Evolutionary conservation across 2,329 filamentous ascomycete genomes (phyloP), one percentile per base, ranked within the genome.

Genomic region (Sphaerulina musiva): DNA sequence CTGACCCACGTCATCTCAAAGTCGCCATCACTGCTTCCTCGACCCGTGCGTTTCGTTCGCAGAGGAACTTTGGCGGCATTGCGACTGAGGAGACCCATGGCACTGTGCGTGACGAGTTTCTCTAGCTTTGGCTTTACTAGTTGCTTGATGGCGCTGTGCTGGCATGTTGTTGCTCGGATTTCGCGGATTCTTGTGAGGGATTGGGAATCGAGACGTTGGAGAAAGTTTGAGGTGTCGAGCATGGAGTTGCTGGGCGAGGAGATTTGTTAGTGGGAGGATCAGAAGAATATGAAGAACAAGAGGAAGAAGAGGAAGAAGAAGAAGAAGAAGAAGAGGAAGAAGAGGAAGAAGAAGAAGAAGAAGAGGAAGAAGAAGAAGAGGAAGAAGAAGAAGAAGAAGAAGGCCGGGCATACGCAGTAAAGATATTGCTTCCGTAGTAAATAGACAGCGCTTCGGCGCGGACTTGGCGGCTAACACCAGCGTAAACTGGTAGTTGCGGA

Each of bases 111-210:
- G 42, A 51, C 41, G 20, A 51, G 20, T n/a, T 40, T 45, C 17
- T 36, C 14, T 4, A 51, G 41, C n/a, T 51, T 51, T 4, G 48
- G 48, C 34, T 36, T 40, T 32, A 51, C 29, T 10, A 51, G 36
- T n/a, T 51, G 48, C 42, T 46, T 31, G 3, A 51, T 31, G 5
- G 48, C 48, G 41, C 48, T 51, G 48, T 40, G 45, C 42, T 51
- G 48, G 42, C 31, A 39, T 6, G 34, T 40, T 1, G 31, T 51
- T 9, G 29, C 42, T 42, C 48, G 41, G 14, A 51, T 8, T 32
- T 51, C 48, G 14, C 48, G 48, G 5, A 51, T 14, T 31, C 44
- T 20, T 1, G 41, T 51, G 14, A 51, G 31, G 1, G 48, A 51
- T 4, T 29, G 41, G 2, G 36, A 31, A 32, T 51, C 48, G 11